A percentile compares a stretch with the other conserved stretches of the same genome.
Conservation (phyloP, 139 green algal species). For the Haematococcus lacustris region DNA sequence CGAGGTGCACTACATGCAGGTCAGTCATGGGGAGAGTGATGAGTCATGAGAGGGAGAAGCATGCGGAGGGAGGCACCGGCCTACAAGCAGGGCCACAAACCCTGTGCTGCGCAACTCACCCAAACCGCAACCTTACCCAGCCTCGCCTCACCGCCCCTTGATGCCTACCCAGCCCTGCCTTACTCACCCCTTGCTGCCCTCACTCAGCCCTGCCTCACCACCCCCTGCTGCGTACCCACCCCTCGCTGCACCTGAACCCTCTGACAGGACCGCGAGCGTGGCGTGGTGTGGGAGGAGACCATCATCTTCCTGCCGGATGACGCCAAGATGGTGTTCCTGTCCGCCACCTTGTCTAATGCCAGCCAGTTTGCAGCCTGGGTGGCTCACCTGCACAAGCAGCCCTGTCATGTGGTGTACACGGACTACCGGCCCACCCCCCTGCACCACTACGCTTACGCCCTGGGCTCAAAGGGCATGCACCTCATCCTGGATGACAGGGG, state of each 20-base stretch:
- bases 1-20: slow-evolving; percentile 95
- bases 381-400: slow-evolving; percentile 68
- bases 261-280: slow-evolving; percentile 92
- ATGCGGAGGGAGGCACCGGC: too few species aligned
- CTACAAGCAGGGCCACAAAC: too few species aligned
- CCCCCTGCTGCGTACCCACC: too few species aligned
- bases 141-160: too few species aligned
- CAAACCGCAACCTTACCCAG: too few species aligned
- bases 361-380: slow-evolving; percentile 93
- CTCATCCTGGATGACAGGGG: slow-evolving; percentile 48
- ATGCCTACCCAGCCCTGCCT: too few species aligned
- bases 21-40: too few species aligned
- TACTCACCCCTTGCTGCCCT: too few species aligned
- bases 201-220: too few species aligned
- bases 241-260: too few species aligned
- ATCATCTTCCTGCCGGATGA: slow-evolving; percentile 89
- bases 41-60: too few species aligned
- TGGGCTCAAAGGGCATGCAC: slow-evolving; percentile 68
- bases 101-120: too few species aligned
- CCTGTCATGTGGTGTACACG: slow-evolving; percentile 96
- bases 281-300: slow-evolving; percentile 98
- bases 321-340: slow-evolving; percentile 85
- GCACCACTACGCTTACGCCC: slow-evolving; percentile 43
- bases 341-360: slow-evolving; percentile 92
- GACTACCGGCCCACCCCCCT: slow-evolving; percentile 91